These are phyloP conservation scores for Cladophialophora immunda DNA, from an alignment of 2,329 filamentous ascomycete species.

Conservation along the genomic window DNA sequence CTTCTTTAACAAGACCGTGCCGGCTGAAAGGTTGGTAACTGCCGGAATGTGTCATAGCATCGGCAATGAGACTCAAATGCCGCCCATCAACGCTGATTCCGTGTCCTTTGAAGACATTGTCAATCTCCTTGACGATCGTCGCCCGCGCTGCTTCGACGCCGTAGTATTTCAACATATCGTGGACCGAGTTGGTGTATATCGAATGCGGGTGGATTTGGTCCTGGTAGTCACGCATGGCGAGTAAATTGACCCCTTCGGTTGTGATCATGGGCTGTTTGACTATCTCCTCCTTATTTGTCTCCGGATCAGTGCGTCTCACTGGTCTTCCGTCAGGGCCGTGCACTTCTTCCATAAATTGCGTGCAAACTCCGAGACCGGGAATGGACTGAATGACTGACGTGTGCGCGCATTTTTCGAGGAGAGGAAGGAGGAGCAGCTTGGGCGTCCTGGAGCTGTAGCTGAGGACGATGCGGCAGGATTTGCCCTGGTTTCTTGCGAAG, in stretches of 20 bases:
- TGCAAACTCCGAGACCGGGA: constrained; percentile 76
- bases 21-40: constrained; percentile 92
- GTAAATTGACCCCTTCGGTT: constrained; percentile 85
- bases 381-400: constrained; percentile 89
- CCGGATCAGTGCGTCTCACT: constrained; percentile 54
- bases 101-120: constrained; percentile 86
- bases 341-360: constrained; percentile 69
- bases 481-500: constrained; percentile 77
- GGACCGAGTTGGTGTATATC: constrained; percentile 92
- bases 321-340: constrained; percentile 58
- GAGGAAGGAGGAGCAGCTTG: constrained; percentile 90
- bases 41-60: constrained; percentile 96
- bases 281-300: constrained; percentile 57
- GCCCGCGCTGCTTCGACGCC: constrained; percentile 92
- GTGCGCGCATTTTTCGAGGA: constrained; percentile 82
- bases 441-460: constrained; percentile 81
- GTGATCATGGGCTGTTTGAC: constrained; percentile 61
- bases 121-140: constrained; percentile 86
- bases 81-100: constrained; percentile 90
- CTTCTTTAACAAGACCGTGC: constrained; percentile 79
- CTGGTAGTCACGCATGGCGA: constrained; percentile 87
- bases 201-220: constrained; percentile 85
- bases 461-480: constrained; percentile 81
- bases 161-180: constrained; percentile 82
- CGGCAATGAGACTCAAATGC: constrained; percentile 93